Base-by-base conservation (phyloP, 306 rosid species). In the Gleditsia sinensis region DNA sequence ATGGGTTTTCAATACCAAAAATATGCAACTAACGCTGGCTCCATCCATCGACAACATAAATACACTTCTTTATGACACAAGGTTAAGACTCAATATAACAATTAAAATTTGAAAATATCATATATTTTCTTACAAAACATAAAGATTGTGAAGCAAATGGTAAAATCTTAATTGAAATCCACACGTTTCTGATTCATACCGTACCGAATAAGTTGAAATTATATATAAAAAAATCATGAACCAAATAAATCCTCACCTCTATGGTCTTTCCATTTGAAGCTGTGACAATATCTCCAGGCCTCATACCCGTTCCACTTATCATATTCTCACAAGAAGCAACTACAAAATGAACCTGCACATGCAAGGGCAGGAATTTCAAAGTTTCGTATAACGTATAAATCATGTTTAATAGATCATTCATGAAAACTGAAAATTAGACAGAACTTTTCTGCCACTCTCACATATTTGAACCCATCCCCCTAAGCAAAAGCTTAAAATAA, bases 251-350 rank as follows among this genome's bases (percentile, higher is more conserved):
- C 46, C 54, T 40, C 77, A 90, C 99, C 98, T 95, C 99, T 68
- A 95, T 92, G 48, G 99, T 95, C 90, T 95, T 95, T 83, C 99
- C 99, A 87, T 95, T 95, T 81, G 99, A 95, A 71, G 99, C 99
- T 57, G 99, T 95, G 77, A 95, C 77, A 86, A 95, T 61, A 66
- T 95, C 99, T 63, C 98, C 99, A 39, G 99, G 99, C 80, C 99
- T 88, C 99, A 95, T 88, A 69, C 99, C 99, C 40, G 96, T 87
- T 85, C 99, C 98, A 83, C 99, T 95, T n/a, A 95, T 95, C 99
- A 95, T 95, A 76, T 95, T 95, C 91, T 95, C 99, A 83, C 99
- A 95, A 71, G 99, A 98, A 67, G 99, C 98, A 49, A 95, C 96
- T 42, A 95, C 75, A 82, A 95, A 95, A 83, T 95, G 99, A 85